These are phyloP conservation scores for Solanum clarkiae DNA, from an alignment of 257 asterid genomes.

Conservation along the genomic window DNA sequence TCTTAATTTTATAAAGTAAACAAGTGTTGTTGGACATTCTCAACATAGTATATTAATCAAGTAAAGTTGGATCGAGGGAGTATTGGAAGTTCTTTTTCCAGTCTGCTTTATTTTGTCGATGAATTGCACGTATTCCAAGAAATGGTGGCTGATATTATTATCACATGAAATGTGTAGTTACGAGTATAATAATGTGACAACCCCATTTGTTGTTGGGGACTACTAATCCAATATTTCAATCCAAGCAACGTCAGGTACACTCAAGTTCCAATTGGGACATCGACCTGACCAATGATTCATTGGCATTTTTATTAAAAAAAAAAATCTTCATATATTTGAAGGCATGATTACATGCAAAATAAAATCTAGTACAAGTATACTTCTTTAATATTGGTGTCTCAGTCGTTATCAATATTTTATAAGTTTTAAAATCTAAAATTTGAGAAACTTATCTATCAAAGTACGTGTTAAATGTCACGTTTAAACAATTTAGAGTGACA, in stretches of 20 bases:
- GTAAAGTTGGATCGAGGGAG: too few relatives aligned
- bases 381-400: not conserved
- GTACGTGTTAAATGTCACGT: not conserved
- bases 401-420: not conserved
- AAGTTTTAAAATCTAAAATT: not conserved
- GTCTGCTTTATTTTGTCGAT: too few relatives aligned
- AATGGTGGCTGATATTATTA: not conserved
- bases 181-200: not conserved
- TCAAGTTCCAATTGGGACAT: not conserved
- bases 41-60: too few relatives aligned
- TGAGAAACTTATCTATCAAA: not conserved
- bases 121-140: not conserved
- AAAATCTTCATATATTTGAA: not conserved
- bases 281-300: not conserved
- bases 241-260: not conserved
- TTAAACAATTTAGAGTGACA: not conserved
- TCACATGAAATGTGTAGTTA: not conserved
- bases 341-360: not conserved
- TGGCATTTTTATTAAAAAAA: too few relatives aligned
- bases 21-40: rapidly evolving
- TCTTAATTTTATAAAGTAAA: too few relatives aligned
- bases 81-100: too few relatives aligned
- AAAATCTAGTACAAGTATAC: not conserved
- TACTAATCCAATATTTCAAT: not conserved
- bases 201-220: not conserved